A percentile compares a stretch with the other conserved stretches of the same genome.
Conservation (phyloP, 2,329 filamentous ascomycete genomes). For the Exophiala phaeomuriformis region DNA sequence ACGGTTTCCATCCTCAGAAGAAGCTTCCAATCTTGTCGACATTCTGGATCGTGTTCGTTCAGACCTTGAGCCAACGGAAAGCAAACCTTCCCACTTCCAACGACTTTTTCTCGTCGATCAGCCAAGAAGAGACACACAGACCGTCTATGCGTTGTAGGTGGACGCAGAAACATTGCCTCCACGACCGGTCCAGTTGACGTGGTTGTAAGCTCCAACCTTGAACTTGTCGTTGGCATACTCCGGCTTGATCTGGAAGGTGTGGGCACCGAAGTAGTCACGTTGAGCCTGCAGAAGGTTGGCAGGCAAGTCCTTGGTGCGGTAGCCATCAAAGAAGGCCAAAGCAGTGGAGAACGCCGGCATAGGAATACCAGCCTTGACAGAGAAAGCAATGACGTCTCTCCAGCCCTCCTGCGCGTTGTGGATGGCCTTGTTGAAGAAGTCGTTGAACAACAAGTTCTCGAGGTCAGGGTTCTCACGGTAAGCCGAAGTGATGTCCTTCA, state of each 20-base stretch:
- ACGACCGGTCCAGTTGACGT: constrained; percentile 99
- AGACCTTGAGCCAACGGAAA: background rate
- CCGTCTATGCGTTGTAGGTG: constrained; percentile 83
- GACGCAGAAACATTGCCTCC: constrained; percentile 96
- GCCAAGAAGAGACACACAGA: background rate
- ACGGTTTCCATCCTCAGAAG: background rate
- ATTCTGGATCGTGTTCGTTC: background rate
- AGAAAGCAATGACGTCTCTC: constrained; percentile 86
- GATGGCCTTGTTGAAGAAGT: constrained; percentile 99
- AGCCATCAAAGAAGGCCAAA: constrained; percentile 96
- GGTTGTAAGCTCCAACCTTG: constrained; percentile 77
- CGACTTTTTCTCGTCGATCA: background rate
- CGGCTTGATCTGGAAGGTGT: constrained; percentile 84
- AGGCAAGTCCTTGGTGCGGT: constrained; percentile 92
- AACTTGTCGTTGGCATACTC: constrained; percentile 71
- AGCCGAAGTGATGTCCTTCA: constrained; percentile 97
- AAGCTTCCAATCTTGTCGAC: background rate
- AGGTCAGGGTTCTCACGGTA: constrained; percentile 93
- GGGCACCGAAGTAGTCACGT: constrained; percentile 97
- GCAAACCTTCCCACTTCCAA: background rate
- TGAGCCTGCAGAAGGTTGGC: constrained; percentile 98
- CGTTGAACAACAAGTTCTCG: constrained; percentile 96
- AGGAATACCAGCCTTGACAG: constrained; percentile 88
- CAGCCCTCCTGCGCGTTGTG: constrained; percentile 90
- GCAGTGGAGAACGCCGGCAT: constrained; percentile 95